Base-by-base conservation (phyloP, 192 early-diverging fungal species). In the Backusella westeae region DNA sequence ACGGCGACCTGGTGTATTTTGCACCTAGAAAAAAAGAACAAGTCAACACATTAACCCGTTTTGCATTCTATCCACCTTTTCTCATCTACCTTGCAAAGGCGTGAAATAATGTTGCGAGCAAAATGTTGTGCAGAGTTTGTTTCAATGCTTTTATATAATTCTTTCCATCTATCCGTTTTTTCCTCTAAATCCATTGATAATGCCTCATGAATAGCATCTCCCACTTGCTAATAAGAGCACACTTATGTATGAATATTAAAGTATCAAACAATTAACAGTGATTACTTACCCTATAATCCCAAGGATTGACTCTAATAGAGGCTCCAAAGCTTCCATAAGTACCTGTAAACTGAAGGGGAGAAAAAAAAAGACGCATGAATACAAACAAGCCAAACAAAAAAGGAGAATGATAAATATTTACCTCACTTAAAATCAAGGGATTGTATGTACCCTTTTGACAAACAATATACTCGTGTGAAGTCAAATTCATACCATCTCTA, bases 401-500 rank as follows among this genome's bases (percentile, higher is more conserved):
- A 46, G 29, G 0, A 71, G 35, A 10, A 52, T 35, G 1, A 19
- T 17, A 26, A 4, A 32, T 59, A 29, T 52, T 66, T 81, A 89
- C 88, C 80, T 99, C 98, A 78, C 94, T 96, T 10, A 99, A 87
- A 67, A 99, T 92, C 74, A 98, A 83, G 8, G 95, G 93, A 23
- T 91, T 91, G 68, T 90, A 85, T 52, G 90, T 93, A 65, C 92
- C 92, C 69, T 93, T 89, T 78, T 98, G 97, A 79, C 95, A 97
- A 17, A 97, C 89, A 56, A 97, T 92, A 82, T 92, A 98, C 81
- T 98, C 96, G 74, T 98, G 97, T 5, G 92, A 94, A 3, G 95
- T 97, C 36, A 96, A 89, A 83, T 98, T 98, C 98, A 99, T 98
- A 35, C 97, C 98, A 76, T 99, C 98, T 26, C 98, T 90, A 26